Base-by-base conservation (phyloP, 331 rosid genomes). In the Acacia concinna region DNA sequence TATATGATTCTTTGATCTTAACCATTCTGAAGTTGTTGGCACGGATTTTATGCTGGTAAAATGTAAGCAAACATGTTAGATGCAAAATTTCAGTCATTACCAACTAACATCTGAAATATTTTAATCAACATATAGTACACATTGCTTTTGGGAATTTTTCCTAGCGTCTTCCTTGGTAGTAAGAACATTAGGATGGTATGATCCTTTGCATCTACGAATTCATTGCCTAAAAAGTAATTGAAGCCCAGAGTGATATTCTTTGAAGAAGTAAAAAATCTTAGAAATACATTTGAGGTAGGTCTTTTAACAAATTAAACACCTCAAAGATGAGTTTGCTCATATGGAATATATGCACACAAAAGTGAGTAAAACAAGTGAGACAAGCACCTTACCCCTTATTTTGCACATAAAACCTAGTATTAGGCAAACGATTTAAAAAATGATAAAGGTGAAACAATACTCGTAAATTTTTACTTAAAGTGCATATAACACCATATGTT, bases 271-370 rank as follows among this genome's bases (percentile, higher is more conserved):
- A n/a, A n/a, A n/a, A n/a, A n/a, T n/a, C n/a, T n/a, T 11, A 69
- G 63, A 32, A 44, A 20, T 46, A 59, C 15, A 83, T 37, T 68
- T 47, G 81, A 56, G 0, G 0, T 2, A 35, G 83, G 74, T 27
- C 40, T 77, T 84, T 13, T 30, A 40, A 68, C 89, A 75, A 87
- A n/a, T n/a, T n/a, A n/a, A n/a, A 78, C 86, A 85, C 79, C 86
- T 86, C 5, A 5, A 59, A 25, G 77, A 67, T 23, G 57, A 63
- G 21, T 59, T 49, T 30, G 44, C 43, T 70, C n/a, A 31, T 30
- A 46, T 25, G 14, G 8, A 38, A n/a, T 3, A 35, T 3, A 15
- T 1, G 23, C 15, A 13, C 40, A 4, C 15, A 59, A 41, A 82
- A 17, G 4, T 59, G 27, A 51, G 11, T 7, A 30, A 30, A 35